Evolutionary conservation across 208 protist genomes (phyloP).

Genomic region (Leishmania lainsoni): DNA sequence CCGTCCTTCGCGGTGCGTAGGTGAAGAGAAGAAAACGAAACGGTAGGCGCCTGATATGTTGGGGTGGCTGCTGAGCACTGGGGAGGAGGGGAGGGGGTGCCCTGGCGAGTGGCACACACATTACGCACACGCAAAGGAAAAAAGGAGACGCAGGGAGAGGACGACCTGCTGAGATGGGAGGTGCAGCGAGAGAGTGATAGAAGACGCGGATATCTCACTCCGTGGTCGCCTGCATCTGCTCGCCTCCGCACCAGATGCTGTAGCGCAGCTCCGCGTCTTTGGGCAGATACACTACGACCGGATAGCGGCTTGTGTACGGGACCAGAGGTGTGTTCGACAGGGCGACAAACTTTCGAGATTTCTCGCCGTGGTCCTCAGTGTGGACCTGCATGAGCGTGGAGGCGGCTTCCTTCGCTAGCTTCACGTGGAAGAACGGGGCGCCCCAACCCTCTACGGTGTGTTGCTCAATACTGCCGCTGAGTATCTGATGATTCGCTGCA

Average conservation of each 20-base stretch:
- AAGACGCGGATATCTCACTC: conserved; percentile 15
- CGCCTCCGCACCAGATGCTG: conserved; percentile 50
- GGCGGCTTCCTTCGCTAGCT: conserved; percentile 27
- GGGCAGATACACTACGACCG: conserved; percentile 74
- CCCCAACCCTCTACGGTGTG: conserved; percentile 31
- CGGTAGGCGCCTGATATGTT: too few species aligned
- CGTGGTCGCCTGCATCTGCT: conserved; percentile 27
- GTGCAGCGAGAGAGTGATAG: neutral
- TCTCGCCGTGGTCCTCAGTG: conserved; percentile 22
- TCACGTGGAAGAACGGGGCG: conserved; percentile 52
- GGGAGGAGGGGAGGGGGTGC: neutral
- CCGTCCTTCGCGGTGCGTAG: neutral
- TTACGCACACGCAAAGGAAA: too few species aligned
- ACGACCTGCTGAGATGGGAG: neutral
- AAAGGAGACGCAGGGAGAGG: neutral
- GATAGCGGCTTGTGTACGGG: conserved; percentile 49
- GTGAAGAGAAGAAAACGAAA: conserved; percentile 1
- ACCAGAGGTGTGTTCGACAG: conserved; percentile 40
- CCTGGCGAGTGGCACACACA: neutral
- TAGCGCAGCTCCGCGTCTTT: conserved; percentile 63
- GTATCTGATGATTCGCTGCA: conserved; percentile 25
- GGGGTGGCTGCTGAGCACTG: neutral
- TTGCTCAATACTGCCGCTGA: conserved; percentile 32
- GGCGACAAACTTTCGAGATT: conserved; percentile 42
- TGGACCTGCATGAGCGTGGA: conserved; percentile 22